phyloP scores from a whole-genome alignment of 495 filamentous ascomycete genomes.

The Aspergillus bridgeri region DNA sequence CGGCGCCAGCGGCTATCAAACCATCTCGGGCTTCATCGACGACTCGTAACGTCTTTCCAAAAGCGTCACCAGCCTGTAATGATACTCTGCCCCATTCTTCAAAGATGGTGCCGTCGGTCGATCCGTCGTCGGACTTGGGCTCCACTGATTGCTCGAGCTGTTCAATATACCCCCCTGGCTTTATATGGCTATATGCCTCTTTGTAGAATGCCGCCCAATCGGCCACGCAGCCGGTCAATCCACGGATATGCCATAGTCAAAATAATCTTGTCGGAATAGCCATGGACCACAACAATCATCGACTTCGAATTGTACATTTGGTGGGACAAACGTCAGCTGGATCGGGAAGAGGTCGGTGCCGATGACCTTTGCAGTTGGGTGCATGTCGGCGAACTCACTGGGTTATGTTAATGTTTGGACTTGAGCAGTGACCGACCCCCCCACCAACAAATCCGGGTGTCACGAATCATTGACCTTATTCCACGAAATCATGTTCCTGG shows the following conservation, averaged over 20 bases:
- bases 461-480: too few relatives aligned
- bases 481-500: too few relatives aligned
- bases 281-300: conserved; percentile 34
- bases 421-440: too few relatives aligned
- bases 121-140: conserved; percentile 1
- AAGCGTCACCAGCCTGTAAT: not conserved
- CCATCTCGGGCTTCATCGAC: not conserved
- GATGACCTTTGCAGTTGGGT: conserved; percentile 23
- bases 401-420: not conserved
- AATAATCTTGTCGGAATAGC: conserved; percentile 18
- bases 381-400: conserved; percentile 16
- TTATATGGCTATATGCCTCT: not conserved
- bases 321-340: conserved; percentile 39
- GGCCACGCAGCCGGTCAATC: not conserved
- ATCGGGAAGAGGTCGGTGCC: conserved; percentile 51
- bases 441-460: too few relatives aligned
- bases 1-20: not conserved
- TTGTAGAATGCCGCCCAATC: conserved; percentile 1
- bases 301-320: conserved; percentile 31
- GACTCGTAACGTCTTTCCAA: conserved; percentile 1
- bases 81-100: conserved; percentile 1
- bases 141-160: not conserved
- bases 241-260: conserved; percentile 24
- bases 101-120: conserved; percentile 1
- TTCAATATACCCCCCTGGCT: not conserved